Base-by-base conservation (phyloP, 108 stramenopile species). In the Chaetoceros tenuissimus region DNA sequence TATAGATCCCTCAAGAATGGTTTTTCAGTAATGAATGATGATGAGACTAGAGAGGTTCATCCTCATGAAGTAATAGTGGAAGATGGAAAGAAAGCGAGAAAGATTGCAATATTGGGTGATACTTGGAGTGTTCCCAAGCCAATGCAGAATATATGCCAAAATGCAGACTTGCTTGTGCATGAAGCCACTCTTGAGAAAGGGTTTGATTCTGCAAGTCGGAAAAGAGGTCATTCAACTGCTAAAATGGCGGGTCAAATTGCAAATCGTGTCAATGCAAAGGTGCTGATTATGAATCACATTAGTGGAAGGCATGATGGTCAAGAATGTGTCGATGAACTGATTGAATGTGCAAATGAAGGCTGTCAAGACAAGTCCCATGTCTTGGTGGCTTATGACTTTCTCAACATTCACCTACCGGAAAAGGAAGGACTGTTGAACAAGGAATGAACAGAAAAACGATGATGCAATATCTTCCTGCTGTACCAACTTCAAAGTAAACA, bases 91-190 rank as follows among this genome's bases (percentile, higher is more conserved):
- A 55, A 60, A 22, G 68, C 82, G 31, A 57, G 90, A 50, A 88
- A 87, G 65, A 50, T 88, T 53, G 68, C 83, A 1, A 31, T 88
- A 23, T 46, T 87, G 17, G 82, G 86, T 17, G 90, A 92, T 61
- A 81, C 81, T 69, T 67, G 74, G 21, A 61, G 51, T 5, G 69
- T 86, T 30, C 80, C 84, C 26, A 63, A 63, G 24, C 64, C 72
- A 3, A 83, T 93, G 79, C 48, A 56, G 27, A 22, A 61, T n/a
- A 44, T 94, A 1, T 80, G 80, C 22, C 30, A 55, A 23, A 61
- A 74, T 48, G 64, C 81, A n/a, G 95, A 96, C 66, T 60, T 94
- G 7, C 50, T 96, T 46, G 73, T 96, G 40, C 92, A 96, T 63
- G 95, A 96, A 66, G 86, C 92, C 3, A 94, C 95, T 1, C 64